Percentiles rank a stretch among this genome's conserved stretches.
These are phyloP conservation scores for Xylaria venustula DNA, from an alignment of 495 filamentous ascomycete species.

Conservation along the genomic window DNA sequence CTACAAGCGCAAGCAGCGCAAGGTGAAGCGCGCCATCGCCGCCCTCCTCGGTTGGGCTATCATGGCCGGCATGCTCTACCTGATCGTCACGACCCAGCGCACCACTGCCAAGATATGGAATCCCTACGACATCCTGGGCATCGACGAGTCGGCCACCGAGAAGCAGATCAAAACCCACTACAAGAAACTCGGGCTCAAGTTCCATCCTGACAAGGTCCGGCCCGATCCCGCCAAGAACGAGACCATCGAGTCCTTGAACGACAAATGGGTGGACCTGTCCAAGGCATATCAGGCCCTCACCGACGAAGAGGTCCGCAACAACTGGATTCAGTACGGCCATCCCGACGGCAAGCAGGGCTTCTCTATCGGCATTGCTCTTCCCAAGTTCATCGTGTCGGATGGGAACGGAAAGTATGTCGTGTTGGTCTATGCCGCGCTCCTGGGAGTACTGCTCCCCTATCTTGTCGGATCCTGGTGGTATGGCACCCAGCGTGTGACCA, in stretches of 20 bases:
- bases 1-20: constrained; percentile 85
- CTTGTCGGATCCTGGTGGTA: constrained; percentile 98
- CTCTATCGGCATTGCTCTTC: constrained; percentile 96
- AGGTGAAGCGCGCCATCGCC: constrained; percentile 79
- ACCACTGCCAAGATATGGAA: constrained; percentile 82
- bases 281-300: constrained; percentile 98
- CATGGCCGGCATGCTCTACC: constrained; percentile 90
- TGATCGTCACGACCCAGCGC: constrained; percentile 77
- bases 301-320: constrained; percentile 94
- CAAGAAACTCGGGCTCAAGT: constrained; percentile 78
- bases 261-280: constrained; percentile 86
- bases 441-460: constrained; percentile 89
- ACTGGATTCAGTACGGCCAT: constrained; percentile 92
- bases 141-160: constrained; percentile 82
- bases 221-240: constrained; percentile 83
- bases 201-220: constrained; percentile 88
- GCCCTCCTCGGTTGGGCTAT: constrained; percentile 74
- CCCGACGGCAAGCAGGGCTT: constrained; percentile 97
- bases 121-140: constrained; percentile 88
- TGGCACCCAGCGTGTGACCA: constrained; percentile 85
- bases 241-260: constrained; percentile 80
- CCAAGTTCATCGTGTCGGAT: constrained; percentile 87
- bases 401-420: constrained; percentile 95
- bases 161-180: constrained; percentile 88
- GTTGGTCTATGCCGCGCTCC: constrained; percentile 77